Conservation (phyloP, 345 rosid genomes). For the Boechera divaricarpa region DNA sequence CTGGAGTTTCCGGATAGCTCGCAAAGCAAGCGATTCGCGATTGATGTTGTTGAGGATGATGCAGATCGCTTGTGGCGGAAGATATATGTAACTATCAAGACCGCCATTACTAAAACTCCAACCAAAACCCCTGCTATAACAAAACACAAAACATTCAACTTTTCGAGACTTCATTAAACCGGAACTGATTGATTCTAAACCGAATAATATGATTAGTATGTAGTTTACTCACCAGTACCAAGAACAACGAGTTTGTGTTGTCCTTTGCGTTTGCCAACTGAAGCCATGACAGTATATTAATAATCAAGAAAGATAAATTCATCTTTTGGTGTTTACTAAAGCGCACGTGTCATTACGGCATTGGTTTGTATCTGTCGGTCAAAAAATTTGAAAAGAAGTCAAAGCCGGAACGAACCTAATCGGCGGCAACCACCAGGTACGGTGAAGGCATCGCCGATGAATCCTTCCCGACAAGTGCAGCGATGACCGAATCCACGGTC, state of each 20-base stretch:
- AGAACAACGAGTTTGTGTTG: slow-evolving; percentile 1
- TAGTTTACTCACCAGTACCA: slow-evolving; percentile 33
- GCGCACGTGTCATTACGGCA: neutral
- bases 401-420: slow-evolving; percentile 54
- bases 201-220: neutral
- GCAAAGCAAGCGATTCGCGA: slow-evolving; percentile 67
- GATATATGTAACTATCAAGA: slow-evolving; percentile 48
- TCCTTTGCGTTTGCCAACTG: slow-evolving; percentile 7
- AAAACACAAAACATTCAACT: neutral
- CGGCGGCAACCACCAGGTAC: slow-evolving; percentile 63
- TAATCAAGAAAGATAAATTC: neutral
- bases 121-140: slow-evolving; percentile 48
- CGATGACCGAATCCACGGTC: slow-evolving; percentile 46
- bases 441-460: slow-evolving; percentile 62
- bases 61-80: slow-evolving; percentile 46
- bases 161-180: neutral
- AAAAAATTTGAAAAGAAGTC: neutral
- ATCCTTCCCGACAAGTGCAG: slow-evolving; percentile 57
- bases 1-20: slow-evolving; percentile 45
- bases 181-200: neutral
- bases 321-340: neutral
- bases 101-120: slow-evolving; percentile 51
- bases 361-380: neutral
- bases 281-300: neutral
- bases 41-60: slow-evolving; percentile 44